Conservation (phyloP, 805 yeast genomes). For the Zygosaccharomyces bailii region DNA sequence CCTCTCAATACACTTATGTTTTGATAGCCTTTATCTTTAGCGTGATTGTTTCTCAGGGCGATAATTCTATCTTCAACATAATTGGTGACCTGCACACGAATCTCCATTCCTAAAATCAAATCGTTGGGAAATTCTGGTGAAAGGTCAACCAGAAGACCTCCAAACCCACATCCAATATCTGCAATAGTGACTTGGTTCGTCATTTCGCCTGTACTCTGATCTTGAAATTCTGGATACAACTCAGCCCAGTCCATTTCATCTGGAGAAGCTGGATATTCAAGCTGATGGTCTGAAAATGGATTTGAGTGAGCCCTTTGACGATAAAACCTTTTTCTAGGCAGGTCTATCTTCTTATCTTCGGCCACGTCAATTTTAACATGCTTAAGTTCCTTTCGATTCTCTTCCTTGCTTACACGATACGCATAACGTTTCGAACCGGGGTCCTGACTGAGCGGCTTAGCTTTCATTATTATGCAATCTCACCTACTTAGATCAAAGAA, state of each 20-base stretch:
- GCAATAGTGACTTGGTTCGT: conserved; percentile 73
- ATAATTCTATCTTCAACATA: conserved; percentile 93
- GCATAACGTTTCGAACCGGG: conserved; percentile 38
- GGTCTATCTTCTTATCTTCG: conserved; percentile 37
- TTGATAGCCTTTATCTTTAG: conserved; percentile 48
- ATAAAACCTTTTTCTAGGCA: conserved; percentile 84
- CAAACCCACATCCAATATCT: conserved; percentile 97
- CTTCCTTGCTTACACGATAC: conserved; percentile 47
- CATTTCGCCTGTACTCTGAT: conserved; percentile 42
- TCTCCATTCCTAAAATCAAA: conserved; percentile 91
- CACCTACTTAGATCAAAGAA: not conserved
- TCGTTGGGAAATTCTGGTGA: conserved; percentile 73
- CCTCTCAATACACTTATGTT: conserved; percentile 90
- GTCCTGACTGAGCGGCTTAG: conserved; percentile 25
- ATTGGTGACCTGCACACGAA: conserved; percentile 94
- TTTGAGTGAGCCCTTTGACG: conserved; percentile 97
- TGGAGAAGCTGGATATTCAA: conserved; percentile 84
- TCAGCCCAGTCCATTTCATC: conserved; percentile 82
- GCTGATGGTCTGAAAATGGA: conserved; percentile 91
- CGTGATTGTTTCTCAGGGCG: conserved; percentile 61
- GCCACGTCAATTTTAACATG: conserved; percentile 44
- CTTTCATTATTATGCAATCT: conserved; percentile 17
- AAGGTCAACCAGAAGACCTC: conserved; percentile 79
- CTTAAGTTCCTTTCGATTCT: conserved; percentile 45
- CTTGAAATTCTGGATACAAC: conserved; percentile 61